Evolutionary conservation across 1,284 basidiomycete genomes (phyloP), one percentile per base, ranked within the genome.

Genomic region (Sanghuangporus baumii): DNA sequence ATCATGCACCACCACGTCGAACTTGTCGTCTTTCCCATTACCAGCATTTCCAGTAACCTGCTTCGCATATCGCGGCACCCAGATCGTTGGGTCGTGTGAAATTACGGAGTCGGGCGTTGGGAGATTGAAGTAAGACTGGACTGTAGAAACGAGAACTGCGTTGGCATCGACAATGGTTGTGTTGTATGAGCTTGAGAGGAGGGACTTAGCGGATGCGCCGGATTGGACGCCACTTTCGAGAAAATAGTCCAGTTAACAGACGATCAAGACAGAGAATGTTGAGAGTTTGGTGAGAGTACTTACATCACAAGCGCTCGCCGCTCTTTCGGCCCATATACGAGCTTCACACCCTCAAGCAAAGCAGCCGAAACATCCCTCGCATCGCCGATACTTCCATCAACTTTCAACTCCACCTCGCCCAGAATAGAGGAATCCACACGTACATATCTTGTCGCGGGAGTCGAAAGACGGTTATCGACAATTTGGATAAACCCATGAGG

Each of bases 1-100:
- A 48, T 63, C 57, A 36, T 59, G 61, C 23, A 59, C 57, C 8
- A 63, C 47, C n/a, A 63, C 57, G 47, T 63, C 61, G 26, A 54
- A 55, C n/a, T 52, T 47, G 1, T 38, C 41, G 6, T 46, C 43
- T 5, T 26, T 40, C 38, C 38, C 36, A 20, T 9, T 8, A 26
- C 18, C 18, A 51, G 18, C 41, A 31, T 31, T 31, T 31, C 41
- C 50, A 23, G 47, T n/a, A 23, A 16, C 37, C 18, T 23, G 43
- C 16, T n/a, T 38, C 6, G 48, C 40, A 18, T 23, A 47, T 1
- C 9, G 9, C 47, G 16, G 11, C 16, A 63, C 20, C 61, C 61
- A 63, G 5, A 36, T 26, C 6, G 37, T 50, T 11, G 61, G 61
- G 12, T 54, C 57, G 4, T 43, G 31, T 11, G 36, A 18, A 31